phyloP scores from a whole-genome alignment of 2,329 filamentous ascomycete species.

The Ascochyta rabiei region DNA sequence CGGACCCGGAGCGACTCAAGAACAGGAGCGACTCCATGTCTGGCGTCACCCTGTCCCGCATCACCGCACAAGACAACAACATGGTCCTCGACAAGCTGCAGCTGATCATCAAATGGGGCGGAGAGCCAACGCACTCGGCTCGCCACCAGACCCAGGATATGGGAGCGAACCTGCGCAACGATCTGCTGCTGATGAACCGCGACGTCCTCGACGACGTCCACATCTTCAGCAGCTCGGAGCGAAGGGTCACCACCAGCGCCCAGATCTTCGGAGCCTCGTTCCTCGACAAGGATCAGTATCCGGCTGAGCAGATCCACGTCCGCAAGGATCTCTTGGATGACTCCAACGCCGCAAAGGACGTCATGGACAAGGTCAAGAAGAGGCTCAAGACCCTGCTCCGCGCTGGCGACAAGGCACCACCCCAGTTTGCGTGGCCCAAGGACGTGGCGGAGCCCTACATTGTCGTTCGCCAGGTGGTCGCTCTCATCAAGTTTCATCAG shows the following conservation, averaged over 20 bases:
- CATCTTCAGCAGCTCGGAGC: conserved; percentile 94
- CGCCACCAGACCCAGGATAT: conserved; percentile 95
- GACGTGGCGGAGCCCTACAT: conserved; percentile 94
- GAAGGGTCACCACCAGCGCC: conserved; percentile 91
- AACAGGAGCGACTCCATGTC: conserved; percentile 78
- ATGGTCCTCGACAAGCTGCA: conserved; percentile 94
- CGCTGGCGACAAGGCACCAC: conserved; percentile 89
- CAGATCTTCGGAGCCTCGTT: conserved; percentile 96
- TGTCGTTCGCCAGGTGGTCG: conserved; percentile 88
- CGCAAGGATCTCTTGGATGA: conserved; percentile 96
- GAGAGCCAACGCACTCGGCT: conserved; percentile 95
- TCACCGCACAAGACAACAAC: conserved; percentile 90
- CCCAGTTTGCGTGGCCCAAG: conserved; percentile 96
- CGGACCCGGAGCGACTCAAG: conserved; percentile 27
- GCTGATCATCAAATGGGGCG: conserved; percentile 98
- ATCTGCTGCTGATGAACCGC: conserved; percentile 88
- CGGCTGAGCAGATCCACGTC: conserved; percentile 84
- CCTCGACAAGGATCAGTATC: conserved; percentile 82
- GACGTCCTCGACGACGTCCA: conserved; percentile 91
- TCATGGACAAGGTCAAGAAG: conserved; percentile 99
- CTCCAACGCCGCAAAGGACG: conserved; percentile 97
- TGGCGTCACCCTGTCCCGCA: conserved; percentile 89
- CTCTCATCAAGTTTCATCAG: conserved; percentile 97
- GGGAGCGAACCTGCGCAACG: conserved; percentile 93
- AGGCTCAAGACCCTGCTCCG: conserved; percentile 92